Base-by-base conservation (phyloP, 805 yeast species). In the Torulaspora franciscae region DNA sequence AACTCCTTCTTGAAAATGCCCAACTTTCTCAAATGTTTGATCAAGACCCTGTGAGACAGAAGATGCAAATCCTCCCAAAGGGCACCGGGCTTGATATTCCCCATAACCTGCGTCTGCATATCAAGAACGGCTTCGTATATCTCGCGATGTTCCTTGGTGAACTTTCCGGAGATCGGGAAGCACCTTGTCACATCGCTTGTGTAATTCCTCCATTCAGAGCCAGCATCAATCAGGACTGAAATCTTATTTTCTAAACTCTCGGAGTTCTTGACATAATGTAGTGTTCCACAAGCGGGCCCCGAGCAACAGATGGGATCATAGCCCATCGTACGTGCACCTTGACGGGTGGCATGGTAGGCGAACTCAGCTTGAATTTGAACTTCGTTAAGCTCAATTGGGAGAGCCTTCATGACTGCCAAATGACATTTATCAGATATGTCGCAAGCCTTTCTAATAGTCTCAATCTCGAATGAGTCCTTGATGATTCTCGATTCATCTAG, bases 271-370 rank as follows among this genome's bases (percentile, higher is more conserved):
- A 85, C 81, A 60, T 90, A 91, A 64, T 91, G 99, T 48, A 91
- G 74, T 2, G 96, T 88, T 11, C 95, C 87, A 64, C 96, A 86
- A 52, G 82, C 80, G 26, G 95, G 82, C 0, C 98, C 99, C 2
- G 95, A 77, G 58, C 99, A 90, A 64, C 98, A 91, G 45, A 91
- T 89, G 14, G 98, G 97, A 61, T 91, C 97, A 61, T 91, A 91
- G 11, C 95, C 82, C 65, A 82, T 87, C 57, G 77, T 68, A 66
- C 89, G 90, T 7, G 96, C 83, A 7, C 98, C 98, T 66, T 91
- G 96, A 56, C 98, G 81, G 48, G 88, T 75, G 2, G 96, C 85
- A 65, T 91, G 98, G 64, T 91, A 91, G 40, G 85, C 76, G 64
- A 93, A 91, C 63, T 93, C 98, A 1, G 98, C 99, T 59, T 93